Percentiles rank a stretch among this genome's conserved stretches.
Evolutionary conservation across 164 flowering plant species (phyloP).

Genomic region (Saururus chinensis): DNA sequence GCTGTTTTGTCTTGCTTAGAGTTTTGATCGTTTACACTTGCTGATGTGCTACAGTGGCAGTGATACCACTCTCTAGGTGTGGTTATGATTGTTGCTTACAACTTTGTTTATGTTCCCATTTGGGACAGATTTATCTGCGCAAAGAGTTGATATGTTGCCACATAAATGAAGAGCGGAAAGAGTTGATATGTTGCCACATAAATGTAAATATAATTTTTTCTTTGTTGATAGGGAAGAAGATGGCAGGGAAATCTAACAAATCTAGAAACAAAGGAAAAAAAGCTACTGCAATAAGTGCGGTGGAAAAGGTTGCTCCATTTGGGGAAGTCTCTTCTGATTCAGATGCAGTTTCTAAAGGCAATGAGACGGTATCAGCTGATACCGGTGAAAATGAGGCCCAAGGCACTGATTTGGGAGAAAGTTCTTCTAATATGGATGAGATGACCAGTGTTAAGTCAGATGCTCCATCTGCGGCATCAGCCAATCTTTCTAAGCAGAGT

Average conservation of each 20-base stretch:
- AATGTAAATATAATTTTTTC: background rate
- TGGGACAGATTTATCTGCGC: too few species aligned
- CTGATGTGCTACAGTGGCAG: too few species aligned
- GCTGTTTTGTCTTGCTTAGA: too few species aligned
- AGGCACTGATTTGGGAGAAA: background rate
- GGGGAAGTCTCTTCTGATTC: slow-evolving; percentile 12
- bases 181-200: background rate
- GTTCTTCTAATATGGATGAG: slow-evolving; percentile 1
- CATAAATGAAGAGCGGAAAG: too few species aligned
- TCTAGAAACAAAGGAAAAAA: slow-evolving; percentile 42
- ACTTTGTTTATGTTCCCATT: too few species aligned
- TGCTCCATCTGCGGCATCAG: slow-evolving; percentile 1
- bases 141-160: too few species aligned
- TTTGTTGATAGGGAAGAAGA: slow-evolving; percentile 14
- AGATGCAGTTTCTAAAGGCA: slow-evolving; percentile 13
- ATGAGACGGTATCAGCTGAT: slow-evolving; percentile 4
- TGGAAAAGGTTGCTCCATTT: slow-evolving; percentile 17
- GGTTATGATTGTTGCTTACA: too few species aligned
- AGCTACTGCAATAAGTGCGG: slow-evolving; percentile 24
- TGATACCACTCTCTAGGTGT: too few species aligned
- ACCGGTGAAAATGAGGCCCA: slow-evolving; percentile 30
- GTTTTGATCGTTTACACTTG: too few species aligned
- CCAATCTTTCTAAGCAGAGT: slow-evolving; percentile 11
- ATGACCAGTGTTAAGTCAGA: background rate
- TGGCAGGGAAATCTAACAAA: slow-evolving; percentile 85